Conservation (phyloP, 2,329 filamentous ascomycete genomes). For the Colletotrichum lindemuthianum region DNA sequence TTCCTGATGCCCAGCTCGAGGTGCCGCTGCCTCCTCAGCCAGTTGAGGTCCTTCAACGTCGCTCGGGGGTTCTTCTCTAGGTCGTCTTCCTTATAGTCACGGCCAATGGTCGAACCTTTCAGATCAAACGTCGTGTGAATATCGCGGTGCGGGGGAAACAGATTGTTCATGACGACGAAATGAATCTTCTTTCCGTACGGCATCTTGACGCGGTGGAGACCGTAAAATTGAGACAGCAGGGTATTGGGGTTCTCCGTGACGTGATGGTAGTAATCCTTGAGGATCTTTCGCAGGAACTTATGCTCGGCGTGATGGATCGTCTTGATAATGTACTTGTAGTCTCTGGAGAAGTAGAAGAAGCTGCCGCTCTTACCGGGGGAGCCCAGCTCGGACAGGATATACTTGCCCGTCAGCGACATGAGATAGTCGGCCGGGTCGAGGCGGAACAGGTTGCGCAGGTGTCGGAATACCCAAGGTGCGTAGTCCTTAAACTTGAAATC, state of each 20-base stretch:
- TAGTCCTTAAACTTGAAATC: slow-evolving; percentile 99
- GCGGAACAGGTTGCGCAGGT: slow-evolving; percentile 85
- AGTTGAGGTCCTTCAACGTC: slow-evolving; percentile 96
- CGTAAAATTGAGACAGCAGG: slow-evolving; percentile 96
- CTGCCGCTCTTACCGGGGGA: slow-evolving; percentile 98
- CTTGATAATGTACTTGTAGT: slow-evolving; percentile 99
- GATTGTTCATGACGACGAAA: slow-evolving; percentile 99
- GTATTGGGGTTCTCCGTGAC: slow-evolving; percentile 96
- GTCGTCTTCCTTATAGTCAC: slow-evolving; percentile 90
- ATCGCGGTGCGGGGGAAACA: slow-evolving; percentile 96
- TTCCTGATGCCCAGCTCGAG: slow-evolving; percentile 91
- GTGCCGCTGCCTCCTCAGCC: slow-evolving; percentile 85
- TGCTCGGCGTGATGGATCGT: slow-evolving; percentile 97
- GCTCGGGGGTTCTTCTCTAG: slow-evolving; percentile 89
- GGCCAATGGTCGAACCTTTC: slow-evolving; percentile 94
- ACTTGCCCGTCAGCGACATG: slow-evolving; percentile 98
- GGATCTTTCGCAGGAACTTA: slow-evolving; percentile 84
- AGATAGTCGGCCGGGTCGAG: slow-evolving; percentile 97
- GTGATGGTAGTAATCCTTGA: slow-evolving; percentile 93
- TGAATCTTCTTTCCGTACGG: slow-evolving; percentile 98
- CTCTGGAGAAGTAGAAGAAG: slow-evolving; percentile 99
- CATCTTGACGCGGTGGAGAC: slow-evolving; percentile 96
- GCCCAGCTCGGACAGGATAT: slow-evolving; percentile 95
- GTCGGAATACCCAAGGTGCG: slow-evolving; percentile 98
- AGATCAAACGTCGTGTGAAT: slow-evolving; percentile 97